Evolutionary conservation across 202 grass and related monocot genomes (phyloP).

Genomic region (Dendrocalamus latiflorus): DNA sequence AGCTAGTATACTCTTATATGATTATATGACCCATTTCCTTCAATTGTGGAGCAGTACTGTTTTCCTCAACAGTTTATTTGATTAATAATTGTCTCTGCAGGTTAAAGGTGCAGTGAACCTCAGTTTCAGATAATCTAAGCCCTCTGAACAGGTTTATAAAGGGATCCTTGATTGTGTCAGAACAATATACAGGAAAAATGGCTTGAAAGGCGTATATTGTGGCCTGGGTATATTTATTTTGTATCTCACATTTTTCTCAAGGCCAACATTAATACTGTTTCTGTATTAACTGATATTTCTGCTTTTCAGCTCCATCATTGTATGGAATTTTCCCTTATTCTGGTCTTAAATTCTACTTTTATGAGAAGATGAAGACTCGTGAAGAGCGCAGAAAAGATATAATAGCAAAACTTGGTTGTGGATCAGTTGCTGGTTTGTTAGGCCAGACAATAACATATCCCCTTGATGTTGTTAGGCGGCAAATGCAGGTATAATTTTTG

Average conservation of each 20-base stretch:
- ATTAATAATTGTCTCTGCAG: constrained; percentile 38
- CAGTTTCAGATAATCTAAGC: constrained; percentile 40
- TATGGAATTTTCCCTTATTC: constrained; percentile 98
- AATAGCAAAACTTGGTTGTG: constrained; percentile 72
- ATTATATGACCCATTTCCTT: constrained; percentile 2
- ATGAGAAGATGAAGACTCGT: constrained; percentile 87
- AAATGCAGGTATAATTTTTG: constrained; percentile 76
- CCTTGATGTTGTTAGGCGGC: constrained; percentile 88
- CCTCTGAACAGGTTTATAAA: constrained; percentile 64
- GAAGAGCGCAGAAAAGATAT: constrained; percentile 78
- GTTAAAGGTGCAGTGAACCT: constrained; percentile 52
- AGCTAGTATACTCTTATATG: background rate
- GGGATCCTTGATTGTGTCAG: constrained; percentile 82
- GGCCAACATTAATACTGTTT: background rate
- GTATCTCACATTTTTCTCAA: constrained; percentile 2
- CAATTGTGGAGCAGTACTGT: background rate
- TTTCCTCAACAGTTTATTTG: background rate
- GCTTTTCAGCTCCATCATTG: constrained; percentile 66
- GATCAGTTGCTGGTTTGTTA: constrained; percentile 88
- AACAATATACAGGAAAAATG: constrained; percentile 78
- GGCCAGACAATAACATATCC: constrained; percentile 96
- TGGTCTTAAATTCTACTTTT: constrained; percentile 95
- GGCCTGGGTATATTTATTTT: constrained; percentile 63
- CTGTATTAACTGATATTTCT: constrained; percentile 25
- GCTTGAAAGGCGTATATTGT: constrained; percentile 79